Base-by-base conservation (phyloP, 2,329 filamentous ascomycete species). In the Cercospora berteroae region DNA sequence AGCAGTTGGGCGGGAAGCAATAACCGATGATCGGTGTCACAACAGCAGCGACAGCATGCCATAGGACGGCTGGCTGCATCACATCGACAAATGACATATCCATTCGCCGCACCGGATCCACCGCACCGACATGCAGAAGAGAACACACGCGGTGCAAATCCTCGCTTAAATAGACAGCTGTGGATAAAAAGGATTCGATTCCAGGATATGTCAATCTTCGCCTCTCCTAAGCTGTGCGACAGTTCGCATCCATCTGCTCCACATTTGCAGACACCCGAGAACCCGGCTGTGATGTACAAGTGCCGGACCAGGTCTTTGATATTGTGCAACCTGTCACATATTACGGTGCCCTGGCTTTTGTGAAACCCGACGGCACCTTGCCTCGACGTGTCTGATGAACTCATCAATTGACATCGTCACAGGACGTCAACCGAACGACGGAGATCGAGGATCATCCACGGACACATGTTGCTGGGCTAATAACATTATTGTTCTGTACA, bases 401-500 rank as follows among this genome's bases (percentile, higher is more conserved):
- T 50, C 36, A 39, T 39, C 36, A 39, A 39, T 39, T 6, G 13
- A n/a, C 36, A 39, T 50, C 44, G 42, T 48, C 18, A 48, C n/a
- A 20, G 42, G 7, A 48, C 18, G 42, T 18, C n/a, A 20, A 5
- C 5, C 42, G 42, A 18, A 12, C n/a, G 42, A 20, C n/a, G n/a
- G 42, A n/a, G 6, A 39, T 39, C 36, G 36, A 39, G 36, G 16
- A 39, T 39, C 42, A 44, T n/a, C 42, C 18, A 20, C 18, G 44
- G 44, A 50, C 10, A 50, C 9, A 4, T 2, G 18, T 50, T 23
- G 44, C 44, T 20, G 18, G n/a, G 44, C 20, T 16, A 48, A 44
- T 60, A 39, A 25, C 36, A 60, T 60, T 60, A 60, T 39, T 60
- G 58, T 9, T 60, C 58, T 42, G 31, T 60, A 60, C 18, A 33